A percentile compares a stretch with the other conserved stretches of the same genome.
phyloP scores from a whole-genome alignment of 179 eudicot genomes.

The Dionaea muscipula region DNA sequence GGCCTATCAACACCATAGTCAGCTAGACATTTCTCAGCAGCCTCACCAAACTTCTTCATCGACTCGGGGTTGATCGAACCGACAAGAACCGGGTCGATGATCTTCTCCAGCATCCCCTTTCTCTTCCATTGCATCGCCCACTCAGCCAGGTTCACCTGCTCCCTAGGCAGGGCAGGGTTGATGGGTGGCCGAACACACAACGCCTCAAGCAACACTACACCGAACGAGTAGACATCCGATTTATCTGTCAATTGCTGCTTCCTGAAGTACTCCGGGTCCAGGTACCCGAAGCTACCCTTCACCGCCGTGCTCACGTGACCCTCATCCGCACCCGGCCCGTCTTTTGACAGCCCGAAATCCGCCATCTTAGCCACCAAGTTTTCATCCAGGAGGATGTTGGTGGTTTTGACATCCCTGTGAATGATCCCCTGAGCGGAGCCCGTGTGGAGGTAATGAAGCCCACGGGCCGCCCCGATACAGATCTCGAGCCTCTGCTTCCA shows the following conservation, averaged over 20 bases:
- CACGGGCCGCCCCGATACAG: constrained; percentile 78
- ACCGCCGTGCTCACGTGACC: constrained; percentile 78
- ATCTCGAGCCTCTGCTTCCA: constrained; percentile 82
- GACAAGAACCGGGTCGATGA: constrained; percentile 45
- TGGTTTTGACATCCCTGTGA: constrained; percentile 80
- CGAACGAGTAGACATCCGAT: constrained; percentile 71
- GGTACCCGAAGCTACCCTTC: constrained; percentile 69
- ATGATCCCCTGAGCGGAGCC: constrained; percentile 78
- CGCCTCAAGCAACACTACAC: constrained; percentile 64
- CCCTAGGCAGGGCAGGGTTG: constrained; percentile 55
- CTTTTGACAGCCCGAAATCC: constrained; percentile 79
- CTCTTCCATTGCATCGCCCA: constrained; percentile 83
- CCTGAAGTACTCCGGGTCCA: constrained; percentile 71
- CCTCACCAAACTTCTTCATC: constrained; percentile 68
- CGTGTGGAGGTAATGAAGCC: constrained; percentile 85
- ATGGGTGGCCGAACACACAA: constrained; percentile 68
- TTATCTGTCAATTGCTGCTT: constrained; percentile 71
- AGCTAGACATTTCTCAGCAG: constrained; percentile 82
- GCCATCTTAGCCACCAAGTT: constrained; percentile 70
- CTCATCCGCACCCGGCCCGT: constrained; percentile 31
- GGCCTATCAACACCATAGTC: constrained; percentile 92
- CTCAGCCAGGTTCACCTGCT: constrained; percentile 91
- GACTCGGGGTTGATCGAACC: constrained; percentile 55
- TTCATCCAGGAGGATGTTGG: constrained; percentile 73
- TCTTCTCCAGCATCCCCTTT: constrained; percentile 58